phyloP scores from a whole-genome alignment of 1,139 yeast genomes.

The Eremothecium cymbalariae region DNA sequence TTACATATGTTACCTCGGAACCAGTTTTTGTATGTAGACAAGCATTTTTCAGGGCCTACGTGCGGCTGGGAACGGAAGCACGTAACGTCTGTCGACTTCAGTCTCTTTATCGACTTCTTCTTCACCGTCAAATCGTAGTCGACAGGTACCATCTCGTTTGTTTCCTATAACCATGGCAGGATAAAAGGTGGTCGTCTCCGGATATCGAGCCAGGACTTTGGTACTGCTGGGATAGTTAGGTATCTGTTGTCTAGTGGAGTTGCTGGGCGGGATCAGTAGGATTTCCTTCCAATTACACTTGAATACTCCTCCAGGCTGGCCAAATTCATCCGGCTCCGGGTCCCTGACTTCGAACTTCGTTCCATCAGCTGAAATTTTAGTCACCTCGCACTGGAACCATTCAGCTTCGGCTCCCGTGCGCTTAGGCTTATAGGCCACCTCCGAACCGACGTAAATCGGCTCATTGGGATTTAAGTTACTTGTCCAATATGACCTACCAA shows the following conservation, averaged over 20 bases:
- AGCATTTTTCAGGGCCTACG: conserved; percentile 1
- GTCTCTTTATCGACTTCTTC: conserved; percentile 95
- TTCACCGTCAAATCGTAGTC: conserved; percentile 89
- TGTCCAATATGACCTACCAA: conserved; percentile 32
- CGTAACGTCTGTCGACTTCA: conserved; percentile 78
- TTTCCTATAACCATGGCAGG: conserved; percentile 86
- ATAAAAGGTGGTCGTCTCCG: conserved; percentile 95
- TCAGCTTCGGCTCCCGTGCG: conserved; percentile 63
- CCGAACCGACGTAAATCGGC: conserved; percentile 60
- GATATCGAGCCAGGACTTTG: conserved; percentile 86
- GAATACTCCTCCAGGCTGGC: conserved; percentile 81
- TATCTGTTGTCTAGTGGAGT: conserved; percentile 36
- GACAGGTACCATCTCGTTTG: conserved; percentile 65
- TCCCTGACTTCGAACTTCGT: conserved; percentile 77
- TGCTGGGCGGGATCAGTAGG: conserved; percentile 56
- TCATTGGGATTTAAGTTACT: conserved; percentile 49
- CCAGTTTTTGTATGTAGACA: too few species aligned
- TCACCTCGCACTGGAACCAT: conserved; percentile 95
- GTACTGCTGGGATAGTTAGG: conserved; percentile 65
- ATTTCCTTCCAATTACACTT: conserved; percentile 77
- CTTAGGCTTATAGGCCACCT: conserved; percentile 78
- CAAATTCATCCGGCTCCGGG: conserved; percentile 94
- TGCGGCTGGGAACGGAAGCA: conserved; percentile 58
- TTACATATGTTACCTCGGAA: too few species aligned
- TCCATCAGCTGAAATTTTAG: conserved; percentile 69